Base-by-base conservation (phyloP, 805 yeast species). In the Starmerella asiatica region DNA sequence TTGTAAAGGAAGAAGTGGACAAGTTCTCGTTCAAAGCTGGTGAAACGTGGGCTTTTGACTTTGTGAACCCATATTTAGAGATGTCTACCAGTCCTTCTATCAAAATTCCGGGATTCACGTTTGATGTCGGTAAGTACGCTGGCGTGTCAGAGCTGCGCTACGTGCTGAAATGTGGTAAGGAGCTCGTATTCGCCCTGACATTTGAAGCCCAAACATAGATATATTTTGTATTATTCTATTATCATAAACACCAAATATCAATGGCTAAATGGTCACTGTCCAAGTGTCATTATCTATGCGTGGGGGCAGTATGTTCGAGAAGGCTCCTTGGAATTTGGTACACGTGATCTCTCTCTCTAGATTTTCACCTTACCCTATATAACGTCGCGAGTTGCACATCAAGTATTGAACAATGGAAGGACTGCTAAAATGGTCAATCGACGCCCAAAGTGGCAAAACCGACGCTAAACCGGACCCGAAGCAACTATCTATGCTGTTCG, bases 361-460 rank as follows among this genome's bases (percentile, higher is more conserved):
- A n/a, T n/a, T n/a, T n/a, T n/a, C n/a, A n/a, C n/a, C n/a, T n/a
- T n/a, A n/a, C n/a, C n/a, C n/a, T n/a, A n/a, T n/a, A n/a, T n/a
- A n/a, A n/a, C n/a, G n/a, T n/a, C n/a, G n/a, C n/a, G n/a, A n/a
- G n/a, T n/a, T n/a, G n/a, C n/a, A n/a, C n/a, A n/a, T n/a, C n/a
- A n/a, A n/a, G n/a, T n/a, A n/a, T n/a, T n/a, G n/a, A n/a, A n/a
- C n/a, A n/a, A 88, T 88, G 97, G 96, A 88, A 45, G 86, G 86
- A 59, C 60, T 88, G 45, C 60, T 88, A 47, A 82, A 85, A 51
- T 88, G 98, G 98, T 85, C 96, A 4, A 69, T 82, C 36, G 73
- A 79, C 56, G 70, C 84, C 43, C 37, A 40, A 4, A 68, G 78
- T 7, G 78, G 76, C 11, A 88, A 81, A 18, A 47, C 48, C 3